Percentiles rank a stretch among this genome's conserved stretches.
These are phyloP conservation scores for Lodderomyces beijingensis DNA, from an alignment of 1,139 yeast species.

Conservation along the genomic window DNA sequence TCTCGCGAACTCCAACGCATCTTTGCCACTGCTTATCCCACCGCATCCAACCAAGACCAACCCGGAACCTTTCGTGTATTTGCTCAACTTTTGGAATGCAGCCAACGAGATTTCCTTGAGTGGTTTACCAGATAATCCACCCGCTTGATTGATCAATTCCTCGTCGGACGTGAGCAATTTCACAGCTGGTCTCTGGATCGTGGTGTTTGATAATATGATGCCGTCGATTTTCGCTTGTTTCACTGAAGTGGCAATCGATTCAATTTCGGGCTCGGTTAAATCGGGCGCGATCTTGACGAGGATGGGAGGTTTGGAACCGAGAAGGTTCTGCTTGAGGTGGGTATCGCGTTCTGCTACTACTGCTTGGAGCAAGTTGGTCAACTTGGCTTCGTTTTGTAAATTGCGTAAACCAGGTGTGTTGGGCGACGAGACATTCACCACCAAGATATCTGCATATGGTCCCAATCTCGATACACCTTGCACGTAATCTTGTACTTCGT, in stretches of 20 bases:
- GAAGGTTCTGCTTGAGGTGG: conserved; percentile 32
- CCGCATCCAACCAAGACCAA: conserved; percentile 90
- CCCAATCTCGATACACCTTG: conserved; percentile 81
- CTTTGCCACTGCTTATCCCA: conserved; percentile 80
- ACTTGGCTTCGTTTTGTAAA: conserved; percentile 72
- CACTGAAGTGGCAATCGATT: conserved; percentile 79
- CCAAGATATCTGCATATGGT: conserved; percentile 81
- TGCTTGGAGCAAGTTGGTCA: conserved; percentile 61
- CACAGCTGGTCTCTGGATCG: conserved; percentile 68
- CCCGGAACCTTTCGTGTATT: conserved; percentile 67
- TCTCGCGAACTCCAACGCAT: conserved; percentile 84
- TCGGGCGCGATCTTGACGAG: conserved; percentile 94
- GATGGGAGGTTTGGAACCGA: conserved; percentile 61
- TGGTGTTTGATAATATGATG: conserved; percentile 87
- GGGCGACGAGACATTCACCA: conserved; percentile 92
- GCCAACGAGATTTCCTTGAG: conserved; percentile 72
- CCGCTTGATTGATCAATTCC: conserved; percentile 52
- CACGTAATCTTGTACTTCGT: conserved; percentile 81
- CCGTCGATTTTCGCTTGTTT: conserved; percentile 80
- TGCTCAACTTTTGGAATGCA: conserved; percentile 67
- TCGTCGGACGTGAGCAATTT: conserved; percentile 45
- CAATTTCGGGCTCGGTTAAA: conserved; percentile 73
- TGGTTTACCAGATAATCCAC: conserved; percentile 94
- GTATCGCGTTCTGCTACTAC: conserved; percentile 58
- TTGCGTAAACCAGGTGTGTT: conserved; percentile 93